A percentile compares a stretch with the other conserved stretches of the same genome.
Evolutionary conservation across 2,329 filamentous ascomycete genomes (phyloP).

Genomic region (Colletotrichum spaethianum): DNA sequence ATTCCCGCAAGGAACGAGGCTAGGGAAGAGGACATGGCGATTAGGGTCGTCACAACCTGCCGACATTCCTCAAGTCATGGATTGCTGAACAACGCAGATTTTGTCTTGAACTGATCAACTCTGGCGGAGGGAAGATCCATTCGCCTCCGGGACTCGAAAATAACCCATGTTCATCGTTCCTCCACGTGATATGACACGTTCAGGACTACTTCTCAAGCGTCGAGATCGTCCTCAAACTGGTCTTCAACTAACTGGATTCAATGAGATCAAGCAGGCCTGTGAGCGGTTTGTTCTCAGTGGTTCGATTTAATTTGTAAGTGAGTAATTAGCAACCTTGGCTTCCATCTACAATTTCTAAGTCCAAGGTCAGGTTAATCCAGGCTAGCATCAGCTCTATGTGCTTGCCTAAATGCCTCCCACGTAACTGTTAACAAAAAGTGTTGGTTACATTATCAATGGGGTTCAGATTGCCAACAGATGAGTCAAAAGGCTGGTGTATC

Average conservation of each 20-base stretch:
- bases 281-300: background rate
- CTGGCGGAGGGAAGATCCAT: background rate
- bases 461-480: too few relatives aligned
- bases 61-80: background rate
- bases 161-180: background rate
- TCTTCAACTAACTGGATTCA: background rate
- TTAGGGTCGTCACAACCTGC: background rate
- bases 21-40: background rate
- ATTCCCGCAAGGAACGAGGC: background rate
- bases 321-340: background rate
- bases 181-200: background rate
- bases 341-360: background rate
- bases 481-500: background rate
- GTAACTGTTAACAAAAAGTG: too few relatives aligned
- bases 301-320: background rate
- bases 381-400: too few relatives aligned
- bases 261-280: background rate
- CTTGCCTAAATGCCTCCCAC: background rate
- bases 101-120: background rate
- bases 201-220: background rate
- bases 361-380: too few relatives aligned
- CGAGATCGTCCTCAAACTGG: background rate
- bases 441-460: too few relatives aligned
- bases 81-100: background rate
- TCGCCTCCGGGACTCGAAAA: background rate